Evolutionary conservation across 2,329 filamentous ascomycete genomes (phyloP).

Genomic region (Catunica adiposa): DNA sequence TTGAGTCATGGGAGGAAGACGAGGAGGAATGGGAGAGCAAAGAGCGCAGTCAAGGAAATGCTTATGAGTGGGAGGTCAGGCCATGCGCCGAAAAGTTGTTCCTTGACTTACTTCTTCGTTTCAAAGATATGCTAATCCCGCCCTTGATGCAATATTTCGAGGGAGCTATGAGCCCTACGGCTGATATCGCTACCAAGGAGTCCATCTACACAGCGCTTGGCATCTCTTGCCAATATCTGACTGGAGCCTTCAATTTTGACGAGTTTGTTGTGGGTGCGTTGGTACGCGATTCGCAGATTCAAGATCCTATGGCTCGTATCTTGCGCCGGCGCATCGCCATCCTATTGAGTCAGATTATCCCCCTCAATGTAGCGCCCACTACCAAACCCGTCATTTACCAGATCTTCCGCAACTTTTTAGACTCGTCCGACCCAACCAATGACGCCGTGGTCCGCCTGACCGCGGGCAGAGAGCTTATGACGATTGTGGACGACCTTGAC

Average conservation of each 20-base stretch:
- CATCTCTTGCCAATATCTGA: conserved; percentile 61
- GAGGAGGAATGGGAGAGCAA: conserved; percentile 90
- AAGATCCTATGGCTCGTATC: conserved; percentile 52
- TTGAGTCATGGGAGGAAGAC: conserved; percentile 85
- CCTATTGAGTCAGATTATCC: conserved; percentile 75
- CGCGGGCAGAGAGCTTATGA: conserved; percentile 67
- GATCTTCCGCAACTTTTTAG: conserved; percentile 74
- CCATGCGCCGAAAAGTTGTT: conserved; percentile 91
- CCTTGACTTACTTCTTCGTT: conserved; percentile 76
- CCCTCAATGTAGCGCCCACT: conserved; percentile 52
- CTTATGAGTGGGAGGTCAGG: conserved; percentile 82
- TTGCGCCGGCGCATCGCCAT: conserved; percentile 78
- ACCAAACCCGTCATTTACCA: conserved; percentile 66
- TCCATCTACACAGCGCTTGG: conserved; percentile 90
- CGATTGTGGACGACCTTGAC: conserved; percentile 68
- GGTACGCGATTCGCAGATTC: conserved; percentile 57
- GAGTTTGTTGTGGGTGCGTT: conserved; percentile 59
- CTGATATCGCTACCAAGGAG: conserved; percentile 71
- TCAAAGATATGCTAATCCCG: conserved; percentile 63
- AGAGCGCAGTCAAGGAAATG: conserved; percentile 69
- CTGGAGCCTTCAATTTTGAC: conserved; percentile 68
- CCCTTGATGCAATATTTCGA: conserved; percentile 73
- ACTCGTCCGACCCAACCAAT: conserved; percentile 60
- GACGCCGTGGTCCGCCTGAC: conserved; percentile 87
- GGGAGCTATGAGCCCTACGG: conserved; percentile 46